phyloP scores from a whole-genome alignment of 768 basidiomycete species.

The Mycena polygramma region DNA sequence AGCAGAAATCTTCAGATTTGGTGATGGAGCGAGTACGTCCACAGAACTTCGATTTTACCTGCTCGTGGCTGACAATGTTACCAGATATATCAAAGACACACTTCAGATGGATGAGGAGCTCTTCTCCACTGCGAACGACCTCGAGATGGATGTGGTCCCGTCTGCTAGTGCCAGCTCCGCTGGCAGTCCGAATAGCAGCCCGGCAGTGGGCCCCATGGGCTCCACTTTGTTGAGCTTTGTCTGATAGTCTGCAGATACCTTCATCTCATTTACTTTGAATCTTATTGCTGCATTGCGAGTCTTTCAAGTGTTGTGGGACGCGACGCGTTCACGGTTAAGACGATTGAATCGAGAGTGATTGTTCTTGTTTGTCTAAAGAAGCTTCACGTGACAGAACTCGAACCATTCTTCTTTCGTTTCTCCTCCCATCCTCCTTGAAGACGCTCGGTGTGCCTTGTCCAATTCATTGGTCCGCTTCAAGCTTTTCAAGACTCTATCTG shows the following conservation, averaged over 20 bases:
- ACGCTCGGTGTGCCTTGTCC: too few relatives aligned
- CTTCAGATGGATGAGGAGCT: neutral
- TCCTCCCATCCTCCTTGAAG: too few relatives aligned
- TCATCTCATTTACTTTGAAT: too few relatives aligned
- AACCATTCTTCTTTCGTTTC: neutral
- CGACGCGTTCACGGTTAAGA: neutral
- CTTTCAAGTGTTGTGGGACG: neutral
- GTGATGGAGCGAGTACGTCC: too few relatives aligned
- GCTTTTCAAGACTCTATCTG: too few relatives aligned
- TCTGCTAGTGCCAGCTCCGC: neutral
- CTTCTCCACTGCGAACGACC: neutral
- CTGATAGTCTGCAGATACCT: too few relatives aligned
- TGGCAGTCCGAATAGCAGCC: neutral
- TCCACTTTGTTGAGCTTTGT: too few relatives aligned
- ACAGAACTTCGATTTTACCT: neutral
- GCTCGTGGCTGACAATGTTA: neutral
- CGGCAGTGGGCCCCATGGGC: too few relatives aligned
- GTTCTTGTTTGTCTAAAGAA: neutral
- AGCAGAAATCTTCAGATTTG: too few relatives aligned
- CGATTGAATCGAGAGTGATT: too few relatives aligned
- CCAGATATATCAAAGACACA: conserved; percentile 2
- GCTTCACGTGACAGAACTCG: neutral
- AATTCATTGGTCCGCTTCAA: too few relatives aligned
- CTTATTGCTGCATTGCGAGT: too few relatives aligned
- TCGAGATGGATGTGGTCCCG: neutral